phyloP scores from a whole-genome alignment of 768 basidiomycete species.

The Lactifluus pinguis region DNA sequence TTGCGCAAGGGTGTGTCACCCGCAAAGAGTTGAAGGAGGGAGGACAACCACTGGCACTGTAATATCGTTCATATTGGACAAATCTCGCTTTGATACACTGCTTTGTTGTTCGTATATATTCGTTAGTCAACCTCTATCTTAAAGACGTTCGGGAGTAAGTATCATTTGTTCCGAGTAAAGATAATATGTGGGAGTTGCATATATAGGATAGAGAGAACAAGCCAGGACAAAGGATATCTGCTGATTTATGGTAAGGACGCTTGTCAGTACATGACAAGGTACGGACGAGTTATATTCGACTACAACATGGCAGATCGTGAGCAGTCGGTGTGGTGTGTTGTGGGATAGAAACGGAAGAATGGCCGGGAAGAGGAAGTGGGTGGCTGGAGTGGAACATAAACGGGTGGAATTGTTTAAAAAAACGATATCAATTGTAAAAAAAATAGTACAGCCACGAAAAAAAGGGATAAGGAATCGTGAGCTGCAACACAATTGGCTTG shows the following conservation, averaged over 20 bases:
- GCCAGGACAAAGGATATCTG: background rate
- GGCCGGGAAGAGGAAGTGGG: background rate
- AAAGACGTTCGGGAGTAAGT: background rate
- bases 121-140: background rate
- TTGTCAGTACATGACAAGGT: background rate
- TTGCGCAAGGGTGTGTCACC: slow-evolving; percentile 27
- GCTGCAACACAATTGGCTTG: background rate
- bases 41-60: background rate
- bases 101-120: slow-evolving; percentile 8
- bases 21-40: slow-evolving; percentile 4
- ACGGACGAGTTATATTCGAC: background rate
- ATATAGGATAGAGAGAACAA: background rate
- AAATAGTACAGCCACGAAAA: background rate
- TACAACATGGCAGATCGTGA: background rate
- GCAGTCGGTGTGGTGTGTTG: background rate
- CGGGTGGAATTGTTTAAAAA: background rate
- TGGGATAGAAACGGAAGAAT: background rate
- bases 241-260: background rate
- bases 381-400: background rate
- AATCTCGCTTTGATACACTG: slow-evolving; percentile 1
- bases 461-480: background rate
- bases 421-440: slow-evolving; percentile 7
- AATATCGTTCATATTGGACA: background rate
- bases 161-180: background rate
- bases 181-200: background rate